phyloP scores from a whole-genome alignment of 2,329 filamentous ascomycete species.

The Aureobasidium sp. region DNA sequence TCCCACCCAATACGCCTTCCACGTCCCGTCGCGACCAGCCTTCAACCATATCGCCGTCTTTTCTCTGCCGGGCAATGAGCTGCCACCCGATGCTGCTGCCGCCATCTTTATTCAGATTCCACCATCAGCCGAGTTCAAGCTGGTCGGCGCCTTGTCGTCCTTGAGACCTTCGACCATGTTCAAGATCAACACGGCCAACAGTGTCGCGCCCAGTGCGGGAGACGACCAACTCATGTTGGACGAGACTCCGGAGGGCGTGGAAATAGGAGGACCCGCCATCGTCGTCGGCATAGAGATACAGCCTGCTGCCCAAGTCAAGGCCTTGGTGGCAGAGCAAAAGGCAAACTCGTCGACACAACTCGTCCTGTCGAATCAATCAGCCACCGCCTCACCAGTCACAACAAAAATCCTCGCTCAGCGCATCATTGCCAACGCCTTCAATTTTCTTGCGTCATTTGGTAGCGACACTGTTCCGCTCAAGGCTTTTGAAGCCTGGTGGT shows the following conservation, averaged over 20 bases:
- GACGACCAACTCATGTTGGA: conserved; percentile 43
- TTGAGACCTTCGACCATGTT: conserved; percentile 92
- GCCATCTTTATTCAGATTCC: conserved; percentile 82
- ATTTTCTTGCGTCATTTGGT: conserved; percentile 85
- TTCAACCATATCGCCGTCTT: conserved; percentile 79
- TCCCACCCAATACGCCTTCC: conserved; percentile 54
- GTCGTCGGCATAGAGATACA: conserved; percentile 80
- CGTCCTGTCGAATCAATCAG: conserved; percentile 18
- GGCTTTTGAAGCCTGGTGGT: conserved; percentile 96
- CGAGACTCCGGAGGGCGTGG: conserved; percentile 19
- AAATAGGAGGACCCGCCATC: conserved; percentile 35
- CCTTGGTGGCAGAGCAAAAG: conserved; percentile 55
- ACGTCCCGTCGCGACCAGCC: conserved; percentile 50
- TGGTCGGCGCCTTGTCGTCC: conserved; percentile 80
- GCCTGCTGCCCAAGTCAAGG: conserved; percentile 59
- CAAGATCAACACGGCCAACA: conserved; percentile 48
- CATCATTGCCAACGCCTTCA: conserved; percentile 96
- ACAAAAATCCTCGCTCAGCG: conserved; percentile 78
- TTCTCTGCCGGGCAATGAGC: conserved; percentile 64
- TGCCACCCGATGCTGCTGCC: conserved; percentile 70
- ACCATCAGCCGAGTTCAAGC: conserved; percentile 55
- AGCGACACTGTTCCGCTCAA: conserved; percentile 87
- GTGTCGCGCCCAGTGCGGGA: conserved; percentile 32
- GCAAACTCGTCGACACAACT: conserved; percentile 18
- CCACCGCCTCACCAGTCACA: conserved; percentile 35